Conservation (phyloP, 2,329 filamentous ascomycete species). For the Nigrograna mackinnonii region DNA sequence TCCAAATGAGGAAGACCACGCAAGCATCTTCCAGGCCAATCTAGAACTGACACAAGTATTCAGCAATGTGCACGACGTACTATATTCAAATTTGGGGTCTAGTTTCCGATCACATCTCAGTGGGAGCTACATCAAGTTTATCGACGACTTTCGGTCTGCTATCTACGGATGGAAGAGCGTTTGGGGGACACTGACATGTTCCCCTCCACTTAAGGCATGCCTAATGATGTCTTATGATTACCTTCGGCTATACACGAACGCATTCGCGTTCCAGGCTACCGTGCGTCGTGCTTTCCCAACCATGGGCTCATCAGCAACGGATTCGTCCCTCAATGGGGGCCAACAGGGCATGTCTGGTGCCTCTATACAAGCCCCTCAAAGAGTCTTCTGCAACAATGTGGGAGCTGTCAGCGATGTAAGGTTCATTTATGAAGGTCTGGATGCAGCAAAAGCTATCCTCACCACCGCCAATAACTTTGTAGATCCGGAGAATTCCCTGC, state of each 20-base stretch:
- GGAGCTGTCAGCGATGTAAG: constrained; percentile 52
- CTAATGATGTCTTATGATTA: constrained; percentile 74
- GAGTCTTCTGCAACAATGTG: constrained; percentile 54
- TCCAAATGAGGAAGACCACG: constrained; percentile 67
- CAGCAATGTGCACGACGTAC: constrained; percentile 72
- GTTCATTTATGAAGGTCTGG: constrained; percentile 55
- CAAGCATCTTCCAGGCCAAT: constrained; percentile 71
- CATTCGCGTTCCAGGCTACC: constrained; percentile 75
- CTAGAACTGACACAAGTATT: constrained; percentile 73
- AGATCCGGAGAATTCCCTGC: constrained; percentile 49
- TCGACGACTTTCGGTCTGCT: constrained; percentile 72
- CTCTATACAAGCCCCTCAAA: constrained; percentile 41
- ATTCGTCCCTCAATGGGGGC: not conserved
- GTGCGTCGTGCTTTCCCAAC: constrained; percentile 51
- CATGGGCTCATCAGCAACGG: constrained; percentile 11
- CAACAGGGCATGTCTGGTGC: constrained; percentile 5
- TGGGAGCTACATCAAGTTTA: constrained; percentile 74
- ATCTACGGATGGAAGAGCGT: constrained; percentile 72
- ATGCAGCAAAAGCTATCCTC: constrained; percentile 53
- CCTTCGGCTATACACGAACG: constrained; percentile 72
- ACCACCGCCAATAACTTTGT: constrained; percentile 56
- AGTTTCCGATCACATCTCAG: constrained; percentile 71
- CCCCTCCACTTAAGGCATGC: constrained; percentile 67
- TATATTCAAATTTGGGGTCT: constrained; percentile 72
- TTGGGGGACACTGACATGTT: constrained; percentile 70